phyloP scores from a whole-genome alignment of 257 asterid genomes.

The Fraxinus cuspidata region DNA sequence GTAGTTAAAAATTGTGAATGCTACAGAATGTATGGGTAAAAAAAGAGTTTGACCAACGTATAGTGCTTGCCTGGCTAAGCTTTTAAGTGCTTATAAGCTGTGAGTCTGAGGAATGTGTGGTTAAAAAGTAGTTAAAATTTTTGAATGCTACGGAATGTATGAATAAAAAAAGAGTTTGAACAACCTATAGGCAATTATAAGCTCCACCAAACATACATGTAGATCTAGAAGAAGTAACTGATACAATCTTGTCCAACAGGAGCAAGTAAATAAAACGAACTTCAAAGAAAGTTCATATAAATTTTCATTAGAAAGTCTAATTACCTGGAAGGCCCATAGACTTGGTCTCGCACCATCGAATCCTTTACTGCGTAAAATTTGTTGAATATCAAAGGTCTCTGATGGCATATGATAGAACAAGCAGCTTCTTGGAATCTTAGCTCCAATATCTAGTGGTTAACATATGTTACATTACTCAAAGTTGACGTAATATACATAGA shows the following conservation, averaged over 20 bases:
- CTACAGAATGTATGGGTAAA: no score
- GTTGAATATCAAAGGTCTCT: slow-evolving; percentile 60
- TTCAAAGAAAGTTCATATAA: background rate
- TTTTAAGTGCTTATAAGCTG: no score
- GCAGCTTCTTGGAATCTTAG: slow-evolving; percentile 78
- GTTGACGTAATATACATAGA: slow-evolving; percentile 3
- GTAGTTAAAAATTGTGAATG: no score
- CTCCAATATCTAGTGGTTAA: slow-evolving; percentile 58
- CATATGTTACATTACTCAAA: slow-evolving; percentile 13
- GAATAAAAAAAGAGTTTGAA: no score
- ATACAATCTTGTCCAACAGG: background rate
- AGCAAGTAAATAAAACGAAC: background rate
- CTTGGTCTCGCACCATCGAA: slow-evolving; percentile 75
- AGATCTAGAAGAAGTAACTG: slow-evolving; percentile 3
- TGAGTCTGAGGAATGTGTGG: no score
- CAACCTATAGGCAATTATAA: no score
- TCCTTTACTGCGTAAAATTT: slow-evolving; percentile 57
- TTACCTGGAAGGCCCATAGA: slow-evolving; percentile 83
- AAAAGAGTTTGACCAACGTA: no score
- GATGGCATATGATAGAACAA: slow-evolving; percentile 57
- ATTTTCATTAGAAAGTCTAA: background rate
- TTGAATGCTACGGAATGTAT: no score
- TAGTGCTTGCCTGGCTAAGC: no score
- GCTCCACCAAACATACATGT: background rate
- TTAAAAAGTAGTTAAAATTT: no score